Percentiles rank a stretch among this genome's conserved stretches.
phyloP scores from a whole-genome alignment of 2,329 filamentous ascomycete species.

The Colletotrichum spaethianum region DNA sequence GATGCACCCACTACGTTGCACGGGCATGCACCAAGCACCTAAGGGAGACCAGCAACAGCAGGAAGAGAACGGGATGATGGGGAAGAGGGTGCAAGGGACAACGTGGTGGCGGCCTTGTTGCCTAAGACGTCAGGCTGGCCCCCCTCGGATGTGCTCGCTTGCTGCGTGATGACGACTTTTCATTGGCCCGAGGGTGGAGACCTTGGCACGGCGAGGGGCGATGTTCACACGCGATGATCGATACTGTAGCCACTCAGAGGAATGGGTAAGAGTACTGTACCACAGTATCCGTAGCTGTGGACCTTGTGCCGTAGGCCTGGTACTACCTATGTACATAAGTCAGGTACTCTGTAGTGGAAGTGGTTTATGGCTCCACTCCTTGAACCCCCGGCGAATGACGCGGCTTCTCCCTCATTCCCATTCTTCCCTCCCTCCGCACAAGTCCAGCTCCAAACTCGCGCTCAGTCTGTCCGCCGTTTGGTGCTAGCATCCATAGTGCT shows the following conservation, averaged over 20 bases:
- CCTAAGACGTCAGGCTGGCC: background rate
- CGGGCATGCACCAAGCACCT: background rate
- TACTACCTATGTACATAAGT: no score
- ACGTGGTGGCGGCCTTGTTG: constrained; percentile 22
- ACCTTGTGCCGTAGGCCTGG: no score
- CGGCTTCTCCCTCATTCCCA: background rate
- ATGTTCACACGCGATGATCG: constrained; percentile 7
- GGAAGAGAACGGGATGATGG: background rate
- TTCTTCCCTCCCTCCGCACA: background rate
- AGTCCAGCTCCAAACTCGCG: background rate
- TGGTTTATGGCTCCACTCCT: background rate
- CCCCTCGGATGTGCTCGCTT: constrained; percentile 17
- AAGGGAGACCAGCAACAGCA: background rate
- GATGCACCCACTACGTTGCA: constrained; percentile 18
- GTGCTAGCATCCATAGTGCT: no score
- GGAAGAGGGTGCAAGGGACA: constrained; percentile 17
- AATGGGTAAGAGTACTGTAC: background rate
- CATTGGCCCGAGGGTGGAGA: constrained; percentile 19
- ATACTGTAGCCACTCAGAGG: constrained; percentile 23
- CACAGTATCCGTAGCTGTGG: no score
- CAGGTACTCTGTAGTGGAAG: no score
- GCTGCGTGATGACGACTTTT: background rate
- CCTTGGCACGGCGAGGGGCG: background rate
- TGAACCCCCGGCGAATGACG: constrained; percentile 3
- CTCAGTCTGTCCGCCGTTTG: background rate